A percentile compares a stretch with the other conserved stretches of the same genome.
Evolutionary conservation across 352 stramenopile genomes (phyloP).

Genomic region (Blastocystis sp.): DNA sequence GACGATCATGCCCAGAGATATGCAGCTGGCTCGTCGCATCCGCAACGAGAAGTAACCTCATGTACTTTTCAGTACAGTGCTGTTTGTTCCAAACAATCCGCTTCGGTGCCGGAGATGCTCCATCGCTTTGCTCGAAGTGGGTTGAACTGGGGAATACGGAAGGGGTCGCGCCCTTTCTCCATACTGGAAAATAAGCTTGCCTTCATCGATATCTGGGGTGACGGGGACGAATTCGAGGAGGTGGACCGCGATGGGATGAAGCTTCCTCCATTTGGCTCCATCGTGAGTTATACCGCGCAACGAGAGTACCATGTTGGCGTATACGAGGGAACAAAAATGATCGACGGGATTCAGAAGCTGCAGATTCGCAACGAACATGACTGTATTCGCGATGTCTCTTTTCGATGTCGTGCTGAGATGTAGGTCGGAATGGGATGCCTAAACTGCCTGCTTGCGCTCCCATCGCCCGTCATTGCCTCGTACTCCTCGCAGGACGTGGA

Average conservation of each 20-base stretch:
- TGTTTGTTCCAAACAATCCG: neutral
- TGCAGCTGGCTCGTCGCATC: constrained; percentile 79
- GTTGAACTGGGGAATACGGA: neutral
- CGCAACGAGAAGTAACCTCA: neutral
- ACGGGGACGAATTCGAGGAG: constrained; percentile 37
- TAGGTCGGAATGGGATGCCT: constrained; percentile 68
- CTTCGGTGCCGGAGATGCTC: neutral
- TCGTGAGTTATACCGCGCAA: constrained; percentile 36
- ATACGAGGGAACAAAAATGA: constrained; percentile 49
- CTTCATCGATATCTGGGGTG: constrained; percentile 37
- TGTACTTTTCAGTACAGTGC: neutral
- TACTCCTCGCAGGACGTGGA: constrained; percentile 33
- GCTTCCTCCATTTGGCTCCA: constrained; percentile 25
- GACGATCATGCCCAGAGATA: constrained; percentile 95
- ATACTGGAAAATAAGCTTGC: constrained; percentile 50
- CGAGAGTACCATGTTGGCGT: constrained; percentile 33
- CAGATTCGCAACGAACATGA: constrained; percentile 66
- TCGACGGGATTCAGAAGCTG: constrained; percentile 62
- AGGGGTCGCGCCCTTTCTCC: constrained; percentile 15
- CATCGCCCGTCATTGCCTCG: neutral
- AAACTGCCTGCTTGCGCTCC: constrained; percentile 7
- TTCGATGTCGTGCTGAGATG: neutral
- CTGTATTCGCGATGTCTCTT: constrained; percentile 44
- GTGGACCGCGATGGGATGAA: constrained; percentile 34
- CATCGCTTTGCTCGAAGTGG: neutral